Base-by-base conservation (phyloP, 2,329 filamentous ascomycete species). In the Cryphonectria carpinicola region DNA sequence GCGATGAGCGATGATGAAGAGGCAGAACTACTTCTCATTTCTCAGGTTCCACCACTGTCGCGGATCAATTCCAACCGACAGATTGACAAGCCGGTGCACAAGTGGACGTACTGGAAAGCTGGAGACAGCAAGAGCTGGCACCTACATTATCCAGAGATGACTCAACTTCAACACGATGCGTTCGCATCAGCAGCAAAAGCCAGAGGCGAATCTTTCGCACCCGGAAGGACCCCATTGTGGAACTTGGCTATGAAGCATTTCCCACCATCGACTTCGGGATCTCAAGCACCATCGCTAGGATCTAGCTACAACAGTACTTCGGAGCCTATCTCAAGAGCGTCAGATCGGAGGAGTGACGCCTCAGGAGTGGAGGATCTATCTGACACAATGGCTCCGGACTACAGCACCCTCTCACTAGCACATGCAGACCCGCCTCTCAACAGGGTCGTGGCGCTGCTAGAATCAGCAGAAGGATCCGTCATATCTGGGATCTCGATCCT, bases 401-500 rank as follows among this genome's bases (percentile, higher is more conserved):
- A 78, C 1, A 79, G 80, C 49, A 78, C 81, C 8, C 76, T 81
- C 17, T 77, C 83, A 32, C 80, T 82, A 7, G 69, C 82, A 13
- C 78, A 77, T 54, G 73, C 76, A 3, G 76, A 79, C 28, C 76
- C 76, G 13, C 73, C 74, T 0, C 76, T 81, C 5, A 84, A 82
- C 71, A 80, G 80, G 14, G 80, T 84, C 3, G 84, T 94, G 1
- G 94, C 92, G 10, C 87, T 88, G 68, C 82, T 97, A 19, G 87
- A 88, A 19, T 90, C 91, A 0, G 85, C 90, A 0, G 76, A 86
- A 0, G 89, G 88, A 19, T 97, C 94, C 0, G 85, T 88, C 71
- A 83, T 92, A 8, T 82, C 86, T 1, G 86, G 85, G 32, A 85
- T 93, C 35, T 87, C 86, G 0, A 84, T 97, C 43, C 86, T 86